phyloP scores from a whole-genome alignment of 495 filamentous ascomycete genomes.

The Lichenothelia convexa region DNA sequence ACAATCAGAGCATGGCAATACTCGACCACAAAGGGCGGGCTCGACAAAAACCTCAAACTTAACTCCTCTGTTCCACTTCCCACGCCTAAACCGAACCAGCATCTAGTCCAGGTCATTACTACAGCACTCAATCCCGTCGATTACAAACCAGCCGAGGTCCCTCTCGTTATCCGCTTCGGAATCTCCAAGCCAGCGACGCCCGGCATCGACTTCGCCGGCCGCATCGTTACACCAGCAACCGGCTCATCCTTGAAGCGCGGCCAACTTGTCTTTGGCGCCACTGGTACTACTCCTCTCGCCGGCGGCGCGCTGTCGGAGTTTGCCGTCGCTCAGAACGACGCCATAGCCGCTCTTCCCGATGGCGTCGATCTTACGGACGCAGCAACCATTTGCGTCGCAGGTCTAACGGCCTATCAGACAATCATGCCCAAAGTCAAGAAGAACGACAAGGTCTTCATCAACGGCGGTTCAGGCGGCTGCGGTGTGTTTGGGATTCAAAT shows the following conservation, averaged over 20 bases:
- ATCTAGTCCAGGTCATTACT: constrained; percentile 39
- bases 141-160: constrained; percentile 45
- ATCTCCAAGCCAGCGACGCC: constrained; percentile 32
- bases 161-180: constrained; percentile 22
- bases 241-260: constrained; percentile 27
- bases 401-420: constrained; percentile 38
- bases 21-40: constrained; percentile 24
- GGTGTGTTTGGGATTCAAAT: constrained; percentile 47
- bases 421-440: constrained; percentile 34
- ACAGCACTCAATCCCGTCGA: constrained; percentile 50
- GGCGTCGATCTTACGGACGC: constrained; percentile 32
- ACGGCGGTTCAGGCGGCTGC: constrained; percentile 45
- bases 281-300: constrained; percentile 13
- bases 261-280: constrained; percentile 38
- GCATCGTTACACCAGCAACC: constrained; percentile 26
- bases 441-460: constrained; percentile 45
- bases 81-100: constrained; percentile 20
- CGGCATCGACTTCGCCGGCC: constrained; percentile 48
- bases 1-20: constrained; percentile 49
- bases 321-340: constrained; percentile 14
- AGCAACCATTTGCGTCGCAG: constrained; percentile 36
- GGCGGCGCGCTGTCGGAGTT: constrained; percentile 41
- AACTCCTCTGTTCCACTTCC: constrained; percentile 26
- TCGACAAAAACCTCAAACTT: constrained; percentile 40
- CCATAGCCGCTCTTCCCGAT: constrained; percentile 25